Evolutionary conservation across 2,329 filamentous ascomycete species (phyloP).

Genomic region (Samsoniella hepiali): DNA sequence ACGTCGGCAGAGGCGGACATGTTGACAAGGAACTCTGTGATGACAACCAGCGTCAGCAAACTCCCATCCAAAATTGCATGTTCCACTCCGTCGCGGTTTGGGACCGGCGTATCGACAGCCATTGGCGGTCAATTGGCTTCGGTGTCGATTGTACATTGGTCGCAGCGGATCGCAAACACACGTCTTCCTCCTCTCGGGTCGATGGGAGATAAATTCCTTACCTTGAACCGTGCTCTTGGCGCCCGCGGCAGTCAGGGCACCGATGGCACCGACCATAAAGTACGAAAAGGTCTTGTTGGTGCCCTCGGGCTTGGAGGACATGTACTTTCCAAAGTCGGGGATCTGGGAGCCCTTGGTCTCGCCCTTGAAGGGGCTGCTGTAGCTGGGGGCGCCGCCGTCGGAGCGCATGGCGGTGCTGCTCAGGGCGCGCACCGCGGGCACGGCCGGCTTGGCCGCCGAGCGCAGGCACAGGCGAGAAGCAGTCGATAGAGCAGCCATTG

Average conservation of each 20-base stretch:
- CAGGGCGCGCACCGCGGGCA: conserved; percentile 49
- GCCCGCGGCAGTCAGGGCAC: conserved; percentile 84
- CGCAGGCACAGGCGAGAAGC: conserved; percentile 69
- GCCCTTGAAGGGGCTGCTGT: conserved; percentile 64
- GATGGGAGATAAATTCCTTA: conserved; percentile 47
- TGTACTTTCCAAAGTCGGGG: conserved; percentile 87
- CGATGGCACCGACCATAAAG: conserved; percentile 98
- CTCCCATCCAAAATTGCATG: conserved; percentile 13
- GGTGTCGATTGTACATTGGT: not conserved
- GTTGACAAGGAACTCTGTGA: conserved; percentile 94
- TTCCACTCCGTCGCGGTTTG: not conserved
- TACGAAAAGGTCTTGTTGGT: conserved; percentile 89
- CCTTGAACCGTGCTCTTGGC: conserved; percentile 98
- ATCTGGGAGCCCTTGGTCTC: conserved; percentile 63
- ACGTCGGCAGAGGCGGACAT: conserved; percentile 99
- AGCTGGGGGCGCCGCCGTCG: conserved; percentile 44
- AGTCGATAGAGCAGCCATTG: conserved; percentile 67
- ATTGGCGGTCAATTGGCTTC: conserved; percentile 12
- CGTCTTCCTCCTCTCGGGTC: not conserved
- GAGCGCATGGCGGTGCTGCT: conserved; percentile 52
- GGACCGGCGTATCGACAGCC: not conserved
- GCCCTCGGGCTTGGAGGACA: conserved; percentile 59
- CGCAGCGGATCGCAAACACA: not conserved
- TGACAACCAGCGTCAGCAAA: conserved; percentile 26
- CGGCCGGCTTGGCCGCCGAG: conserved; percentile 42